phyloP scores from a whole-genome alignment of 352 stramenopile species.

The Pythium angustatum region DNA sequence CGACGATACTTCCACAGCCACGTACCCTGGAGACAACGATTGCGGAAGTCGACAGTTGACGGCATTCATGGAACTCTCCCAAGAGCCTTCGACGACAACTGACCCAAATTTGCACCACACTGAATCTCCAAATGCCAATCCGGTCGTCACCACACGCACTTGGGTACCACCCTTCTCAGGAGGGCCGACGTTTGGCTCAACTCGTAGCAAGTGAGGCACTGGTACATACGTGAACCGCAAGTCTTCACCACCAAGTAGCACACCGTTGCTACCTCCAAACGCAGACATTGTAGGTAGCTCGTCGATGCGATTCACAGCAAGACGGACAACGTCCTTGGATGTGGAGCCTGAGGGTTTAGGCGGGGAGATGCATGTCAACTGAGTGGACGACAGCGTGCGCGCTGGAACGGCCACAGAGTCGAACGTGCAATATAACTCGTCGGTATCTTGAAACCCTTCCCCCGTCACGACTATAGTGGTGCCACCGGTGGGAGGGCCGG shows the following conservation, averaged over 20 bases:
- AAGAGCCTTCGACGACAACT: conserved; percentile 4
- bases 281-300: neutral
- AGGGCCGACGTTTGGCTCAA: conserved; percentile 12
- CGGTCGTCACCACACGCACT: conserved; percentile 4
- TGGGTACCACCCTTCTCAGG: conserved; percentile 9
- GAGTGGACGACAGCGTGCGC: conserved; percentile 10
- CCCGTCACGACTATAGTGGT: conserved; percentile 26
- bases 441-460: conserved; percentile 26
- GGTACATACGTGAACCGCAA: conserved; percentile 21
- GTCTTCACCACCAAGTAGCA: neutral
- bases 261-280: neutral
- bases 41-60: conserved; percentile 1
- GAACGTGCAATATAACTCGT: conserved; percentile 28
- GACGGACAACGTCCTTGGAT: neutral
- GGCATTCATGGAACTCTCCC: neutral
- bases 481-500: conserved; percentile 20
- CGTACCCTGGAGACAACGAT: conserved; percentile 28
- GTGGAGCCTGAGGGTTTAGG: conserved; percentile 5
- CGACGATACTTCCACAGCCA: conserved; percentile 84
- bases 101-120: conserved; percentile 28
- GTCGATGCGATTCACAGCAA: conserved; percentile 9
- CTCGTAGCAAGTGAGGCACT: neutral
- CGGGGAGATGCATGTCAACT: conserved; percentile 24
- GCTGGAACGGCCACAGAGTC: conserved; percentile 14
- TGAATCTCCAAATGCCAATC: neutral